Evolutionary conservation across 805 yeast genomes (phyloP).

Genomic region (Candida silvicultrix): DNA sequence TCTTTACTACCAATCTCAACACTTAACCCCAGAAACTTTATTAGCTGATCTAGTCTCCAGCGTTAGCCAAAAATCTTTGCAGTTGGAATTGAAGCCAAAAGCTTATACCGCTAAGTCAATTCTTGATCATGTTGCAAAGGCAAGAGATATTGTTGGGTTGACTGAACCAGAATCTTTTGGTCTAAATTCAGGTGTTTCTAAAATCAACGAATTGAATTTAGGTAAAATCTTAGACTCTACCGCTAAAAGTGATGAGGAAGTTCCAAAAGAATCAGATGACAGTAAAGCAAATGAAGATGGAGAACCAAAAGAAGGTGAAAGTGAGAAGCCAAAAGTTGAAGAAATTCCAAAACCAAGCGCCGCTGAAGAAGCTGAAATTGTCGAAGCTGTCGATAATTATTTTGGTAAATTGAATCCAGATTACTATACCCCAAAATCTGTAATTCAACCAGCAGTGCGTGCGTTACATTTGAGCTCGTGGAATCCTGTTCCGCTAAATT

Average conservation of each 20-base stretch:
- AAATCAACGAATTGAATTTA: constrained; percentile 36
- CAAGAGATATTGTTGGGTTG: constrained; percentile 56
- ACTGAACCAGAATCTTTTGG: constrained; percentile 38
- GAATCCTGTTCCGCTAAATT: constrained; percentile 75
- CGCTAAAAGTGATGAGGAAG: constrained; percentile 7
- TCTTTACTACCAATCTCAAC: constrained; percentile 31
- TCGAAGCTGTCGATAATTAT: constrained; percentile 13
- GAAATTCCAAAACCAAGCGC: constrained; percentile 18
- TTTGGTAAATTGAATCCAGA: constrained; percentile 17
- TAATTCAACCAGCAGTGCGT: constrained; percentile 33
- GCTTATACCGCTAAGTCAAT: constrained; percentile 58
- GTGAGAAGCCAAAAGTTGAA: constrained; percentile 2
- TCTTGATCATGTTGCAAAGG: constrained; percentile 53
- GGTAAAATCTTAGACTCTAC: constrained; percentile 9
- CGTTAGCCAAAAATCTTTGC: constrained; percentile 24
- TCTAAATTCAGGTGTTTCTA: constrained; percentile 42
- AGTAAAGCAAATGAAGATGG: constrained; percentile 2
- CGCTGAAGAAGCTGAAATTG: constrained; percentile 15
- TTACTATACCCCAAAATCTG: constrained; percentile 9
- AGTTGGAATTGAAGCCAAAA: constrained; percentile 41
- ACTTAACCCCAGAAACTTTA: constrained; percentile 22
- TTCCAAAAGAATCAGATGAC: constrained; percentile 9
- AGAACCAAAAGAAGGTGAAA: constrained; percentile 7
- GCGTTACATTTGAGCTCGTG: constrained; percentile 73
- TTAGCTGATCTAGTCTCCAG: constrained; percentile 20